Evolutionary conservation across 2,329 filamentous ascomycete species (phyloP).

Genomic region (Penicillium griseofulvum): DNA sequence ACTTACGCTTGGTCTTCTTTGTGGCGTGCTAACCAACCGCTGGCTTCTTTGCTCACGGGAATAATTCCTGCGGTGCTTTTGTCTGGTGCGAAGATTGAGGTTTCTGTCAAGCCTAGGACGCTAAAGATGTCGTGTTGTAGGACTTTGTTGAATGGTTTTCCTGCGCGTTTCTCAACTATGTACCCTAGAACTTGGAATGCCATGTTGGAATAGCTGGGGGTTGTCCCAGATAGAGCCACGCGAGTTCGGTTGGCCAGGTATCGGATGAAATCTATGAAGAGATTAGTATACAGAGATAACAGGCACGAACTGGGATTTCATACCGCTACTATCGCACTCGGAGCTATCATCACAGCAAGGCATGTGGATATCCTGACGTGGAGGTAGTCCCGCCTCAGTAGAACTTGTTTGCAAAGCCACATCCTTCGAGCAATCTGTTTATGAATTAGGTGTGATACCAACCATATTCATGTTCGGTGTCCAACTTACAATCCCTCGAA

Average conservation of each 20-base stretch:
- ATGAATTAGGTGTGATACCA: background rate
- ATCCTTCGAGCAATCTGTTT: background rate
- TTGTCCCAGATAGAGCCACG: background rate
- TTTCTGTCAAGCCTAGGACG: background rate
- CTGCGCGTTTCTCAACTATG: slow-evolving; percentile 30
- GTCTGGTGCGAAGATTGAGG: background rate
- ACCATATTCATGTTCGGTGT: background rate
- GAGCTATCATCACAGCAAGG: background rate
- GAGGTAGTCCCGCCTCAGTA: background rate
- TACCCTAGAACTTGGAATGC: slow-evolving; percentile 41
- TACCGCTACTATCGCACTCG: background rate
- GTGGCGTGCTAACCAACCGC: background rate
- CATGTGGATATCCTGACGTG: background rate
- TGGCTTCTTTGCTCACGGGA: background rate
- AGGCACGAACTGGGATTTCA: no score
- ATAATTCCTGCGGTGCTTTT: background rate
- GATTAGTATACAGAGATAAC: background rate
- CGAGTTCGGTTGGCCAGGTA: background rate
- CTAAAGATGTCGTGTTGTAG: background rate
- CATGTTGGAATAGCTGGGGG: slow-evolving; percentile 42
- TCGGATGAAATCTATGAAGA: background rate
- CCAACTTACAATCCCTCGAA: slow-evolving; percentile 18
- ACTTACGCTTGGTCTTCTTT: background rate
- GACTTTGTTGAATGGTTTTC: background rate
- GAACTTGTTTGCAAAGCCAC: background rate